Evolutionary conservation across 1,284 basidiomycete species (phyloP), one percentile per base, ranked within the genome.

Genomic region (Xerocomus nothofagi): DNA sequence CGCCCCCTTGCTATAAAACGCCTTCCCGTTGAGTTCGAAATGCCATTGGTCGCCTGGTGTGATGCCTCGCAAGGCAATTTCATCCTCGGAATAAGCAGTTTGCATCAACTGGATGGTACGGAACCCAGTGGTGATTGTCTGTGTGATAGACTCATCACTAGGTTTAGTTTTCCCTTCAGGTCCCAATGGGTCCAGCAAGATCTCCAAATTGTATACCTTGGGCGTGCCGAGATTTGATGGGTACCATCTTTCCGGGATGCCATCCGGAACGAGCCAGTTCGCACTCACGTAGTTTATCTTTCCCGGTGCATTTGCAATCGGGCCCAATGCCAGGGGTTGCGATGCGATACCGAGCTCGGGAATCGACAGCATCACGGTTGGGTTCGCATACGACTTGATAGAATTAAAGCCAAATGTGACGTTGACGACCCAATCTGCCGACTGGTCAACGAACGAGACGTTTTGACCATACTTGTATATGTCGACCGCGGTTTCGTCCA

Each of bases 401-500:
- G 79, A 78, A 24, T 76, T 77, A 23, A 82, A 50, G 6, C 70
- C 74, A n/a, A 82, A 66, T 1, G 76, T 77, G 26, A 81, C 73
- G 44, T 81, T 82, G 37, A 82, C 71, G n/a, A 79, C 60, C 80
- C 80, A 82, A 48, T 80, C 74, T 1, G 76, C 79, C 1, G 62
- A 69, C 57, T 80, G 70, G 44, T 71, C 50, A 12, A 69, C 55
- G 7, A 66, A 57, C 37, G 71, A 63, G 57, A 72, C 65, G 41
- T 71, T 68, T 54, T 79, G 77, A 4, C 77, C 78, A 26, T 72
- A 59, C 61, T 81, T 81, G 59, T 73, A 77, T 45, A 82, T 78
- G 56, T 82, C 79, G 48, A 81, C 62, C 0, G 78, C 78, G 4
- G 69, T 68, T 58, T 82, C 79, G 44, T 81, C 78, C 34, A 82